Evolutionary conservation across 2,329 filamentous ascomycete genomes (phyloP), one percentile per base, ranked within the genome.

Genomic region (Echinosphaeria canescens): DNA sequence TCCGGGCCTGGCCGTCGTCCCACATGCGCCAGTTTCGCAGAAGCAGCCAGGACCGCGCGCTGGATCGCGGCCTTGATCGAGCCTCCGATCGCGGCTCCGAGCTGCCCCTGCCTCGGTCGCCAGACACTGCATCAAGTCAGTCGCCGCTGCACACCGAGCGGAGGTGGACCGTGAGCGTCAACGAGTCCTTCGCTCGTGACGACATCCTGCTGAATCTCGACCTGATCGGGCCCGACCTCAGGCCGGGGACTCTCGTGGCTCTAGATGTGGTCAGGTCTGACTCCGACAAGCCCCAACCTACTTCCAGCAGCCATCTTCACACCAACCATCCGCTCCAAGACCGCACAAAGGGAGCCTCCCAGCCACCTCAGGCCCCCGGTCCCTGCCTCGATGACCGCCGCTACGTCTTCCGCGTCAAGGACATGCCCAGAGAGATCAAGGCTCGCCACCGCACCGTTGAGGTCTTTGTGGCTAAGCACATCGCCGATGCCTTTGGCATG

Each of bases 401-500:
- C 26, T 81, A 78, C 46, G 55, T 80, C 29, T 82, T 80, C 41
- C 56, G 76, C 26, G 73, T 66, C 31, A 76, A 74, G 47, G 72
- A 75, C 28, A 67, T 79, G 51, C 53, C 70, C 6, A 67, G 62
- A 37, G 75, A 81, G 30, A 54, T 73, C 40, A 76, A 69, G 46
- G 42, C 52, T 10, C 62, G 69, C 14, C 60, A 74, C 33, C 62
- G 70, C 4, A 62, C 56, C 18, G 51, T 78, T 30, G 72, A 84
- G 40, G 56, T 84, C 3, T 80, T 76, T 17, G 65, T 91, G 30
- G 66, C 75, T 7, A 78, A 71, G 39, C 70, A 72, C 32, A 71
- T 90, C 28, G 80, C 79, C 13, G 75, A 75, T 43, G 69, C 68
- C 2, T 90, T 90, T 48, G 75, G 75, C 18, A 71, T 90, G 51